Evolutionary conservation across 2,329 filamentous ascomycete genomes (phyloP).

Genomic region (Sphaceloma murrayae): DNA sequence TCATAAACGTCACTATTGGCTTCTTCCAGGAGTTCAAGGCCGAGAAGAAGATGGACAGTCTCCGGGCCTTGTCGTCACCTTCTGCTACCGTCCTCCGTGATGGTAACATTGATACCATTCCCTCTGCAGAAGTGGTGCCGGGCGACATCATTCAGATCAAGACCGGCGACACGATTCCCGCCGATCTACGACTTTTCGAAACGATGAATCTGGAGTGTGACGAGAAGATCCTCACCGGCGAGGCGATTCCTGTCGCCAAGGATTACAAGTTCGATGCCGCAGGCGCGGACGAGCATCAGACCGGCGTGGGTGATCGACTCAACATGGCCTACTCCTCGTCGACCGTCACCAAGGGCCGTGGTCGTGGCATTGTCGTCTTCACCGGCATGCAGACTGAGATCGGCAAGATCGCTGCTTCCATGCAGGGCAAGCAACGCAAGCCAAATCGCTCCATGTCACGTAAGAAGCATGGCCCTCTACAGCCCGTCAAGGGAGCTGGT

Average conservation of each 20-base stretch:
- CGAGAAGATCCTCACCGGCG: slow-evolving; percentile 63
- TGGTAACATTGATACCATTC: slow-evolving; percentile 43
- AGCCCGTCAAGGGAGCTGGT: slow-evolving; percentile 19
- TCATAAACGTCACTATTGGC: slow-evolving; percentile 50
- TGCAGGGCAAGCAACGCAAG: slow-evolving; percentile 18
- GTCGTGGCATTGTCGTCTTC: slow-evolving; percentile 56
- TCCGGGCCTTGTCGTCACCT: slow-evolving; percentile 47
- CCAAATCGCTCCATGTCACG: slow-evolving; percentile 15
- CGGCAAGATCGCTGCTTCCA: slow-evolving; percentile 57
- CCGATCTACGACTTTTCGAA: slow-evolving; percentile 52
- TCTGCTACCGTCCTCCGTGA: slow-evolving; percentile 48
- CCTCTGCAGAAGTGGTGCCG: slow-evolving; percentile 51
- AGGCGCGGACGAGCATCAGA: slow-evolving; percentile 43
- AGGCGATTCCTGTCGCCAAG: slow-evolving; percentile 61
- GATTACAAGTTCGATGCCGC: slow-evolving; percentile 47
- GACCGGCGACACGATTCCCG: slow-evolving; percentile 59
- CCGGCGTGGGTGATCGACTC: slow-evolving; percentile 48
- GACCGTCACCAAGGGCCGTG: slow-evolving; percentile 61
- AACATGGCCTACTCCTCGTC: slow-evolving; percentile 65
- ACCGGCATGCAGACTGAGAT: slow-evolving; percentile 69
- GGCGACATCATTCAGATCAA: slow-evolving; percentile 57
- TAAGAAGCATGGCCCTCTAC: slow-evolving; percentile 11
- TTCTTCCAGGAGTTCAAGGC: slow-evolving; percentile 53
- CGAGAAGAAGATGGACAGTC: slow-evolving; percentile 50
- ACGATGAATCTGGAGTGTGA: slow-evolving; percentile 70